phyloP scores from a whole-genome alignment of 108 stramenopile species.

The Parmales sp. region DNA sequence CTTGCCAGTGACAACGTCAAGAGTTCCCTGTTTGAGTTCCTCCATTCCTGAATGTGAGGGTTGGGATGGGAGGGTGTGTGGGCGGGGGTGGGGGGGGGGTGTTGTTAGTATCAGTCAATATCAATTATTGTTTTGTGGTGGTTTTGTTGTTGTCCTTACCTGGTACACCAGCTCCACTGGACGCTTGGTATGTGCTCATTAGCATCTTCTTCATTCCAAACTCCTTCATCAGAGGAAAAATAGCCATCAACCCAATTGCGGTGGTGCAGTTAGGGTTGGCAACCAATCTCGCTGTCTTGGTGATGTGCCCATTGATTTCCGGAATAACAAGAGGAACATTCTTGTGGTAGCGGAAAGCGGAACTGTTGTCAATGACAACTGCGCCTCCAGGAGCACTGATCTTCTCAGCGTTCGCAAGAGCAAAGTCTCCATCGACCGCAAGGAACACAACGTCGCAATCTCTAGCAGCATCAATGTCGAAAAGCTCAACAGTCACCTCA shows the following conservation, averaged over 20 bases:
- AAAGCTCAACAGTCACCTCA: constrained; percentile 68
- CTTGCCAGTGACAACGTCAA: constrained; percentile 56
- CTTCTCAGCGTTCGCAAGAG: constrained; percentile 60
- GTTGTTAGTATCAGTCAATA: background rate
- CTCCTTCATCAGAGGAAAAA: constrained; percentile 82
- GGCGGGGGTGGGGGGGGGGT: background rate
- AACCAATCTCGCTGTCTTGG: constrained; percentile 85
- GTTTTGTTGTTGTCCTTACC: background rate
- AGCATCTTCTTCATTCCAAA: constrained; percentile 83
- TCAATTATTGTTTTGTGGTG: background rate
- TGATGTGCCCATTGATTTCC: constrained; percentile 85
- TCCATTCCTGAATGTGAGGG: constrained; percentile 74
- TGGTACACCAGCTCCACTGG: constrained; percentile 70
- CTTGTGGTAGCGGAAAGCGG: constrained; percentile 82
- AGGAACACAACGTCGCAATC: constrained; percentile 82
- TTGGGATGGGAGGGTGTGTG: too few relatives aligned
- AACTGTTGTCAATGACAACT: constrained; percentile 53
- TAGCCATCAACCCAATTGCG: constrained; percentile 94
- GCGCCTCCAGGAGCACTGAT: constrained; percentile 48
- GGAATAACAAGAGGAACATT: constrained; percentile 89
- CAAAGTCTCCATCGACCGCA: constrained; percentile 79
- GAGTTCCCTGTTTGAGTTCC: constrained; percentile 77
- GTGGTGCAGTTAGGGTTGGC: constrained; percentile 99
- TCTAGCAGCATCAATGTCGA: constrained; percentile 49
- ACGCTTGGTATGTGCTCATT: constrained; percentile 92